These are phyloP conservation scores for Biscutella laevigata DNA, from an alignment of 441 rosid species.

Conservation along the genomic window DNA sequence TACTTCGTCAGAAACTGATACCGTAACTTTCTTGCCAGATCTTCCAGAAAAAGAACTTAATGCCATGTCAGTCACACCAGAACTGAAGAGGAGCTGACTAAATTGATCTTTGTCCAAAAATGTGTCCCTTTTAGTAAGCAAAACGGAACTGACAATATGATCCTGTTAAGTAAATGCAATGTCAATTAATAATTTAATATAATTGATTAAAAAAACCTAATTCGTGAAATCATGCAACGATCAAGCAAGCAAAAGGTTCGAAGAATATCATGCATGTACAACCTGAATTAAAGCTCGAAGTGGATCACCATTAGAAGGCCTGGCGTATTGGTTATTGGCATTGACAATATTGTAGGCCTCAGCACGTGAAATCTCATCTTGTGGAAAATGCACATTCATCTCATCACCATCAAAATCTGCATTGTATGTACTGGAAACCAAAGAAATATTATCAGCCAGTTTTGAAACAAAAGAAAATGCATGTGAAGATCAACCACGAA, in stretches of 20 bases:
- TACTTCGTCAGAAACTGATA: conserved; percentile 45
- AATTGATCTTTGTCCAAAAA: conserved; percentile 67
- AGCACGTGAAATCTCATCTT: conserved; percentile 98
- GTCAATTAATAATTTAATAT: conserved; percentile 9
- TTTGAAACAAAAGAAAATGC: conserved; percentile 6
- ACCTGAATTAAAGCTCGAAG: conserved; percentile 95
- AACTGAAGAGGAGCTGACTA: conserved; percentile 74
- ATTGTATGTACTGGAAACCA: conserved; percentile 77
- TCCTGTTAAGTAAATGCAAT: conserved; percentile 48
- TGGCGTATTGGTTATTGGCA: conserved; percentile 94
- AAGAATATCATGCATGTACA: conserved; percentile 13
- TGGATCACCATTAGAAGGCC: conserved; percentile 94
- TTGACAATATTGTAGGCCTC: conserved; percentile 99
- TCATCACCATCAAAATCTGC: conserved; percentile 99
- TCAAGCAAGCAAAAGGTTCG: neutral
- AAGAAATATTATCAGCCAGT: conserved; percentile 12
- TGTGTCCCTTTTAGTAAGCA: conserved; percentile 88
- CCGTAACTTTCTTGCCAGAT: conserved; percentile 59
- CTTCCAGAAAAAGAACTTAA: conserved; percentile 39
- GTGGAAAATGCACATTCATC: conserved; percentile 99
- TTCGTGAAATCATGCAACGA: conserved; percentile 11
- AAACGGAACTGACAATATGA: conserved; percentile 80
- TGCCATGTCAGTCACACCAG: conserved; percentile 56
- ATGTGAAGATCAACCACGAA: conserved; percentile 9
- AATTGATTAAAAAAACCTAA: neutral